Percentiles rank a stretch among this genome's conserved stretches.
Conservation (phyloP, 495 filamentous ascomycete genomes). For the Staphylotrichum longicolle region DNA sequence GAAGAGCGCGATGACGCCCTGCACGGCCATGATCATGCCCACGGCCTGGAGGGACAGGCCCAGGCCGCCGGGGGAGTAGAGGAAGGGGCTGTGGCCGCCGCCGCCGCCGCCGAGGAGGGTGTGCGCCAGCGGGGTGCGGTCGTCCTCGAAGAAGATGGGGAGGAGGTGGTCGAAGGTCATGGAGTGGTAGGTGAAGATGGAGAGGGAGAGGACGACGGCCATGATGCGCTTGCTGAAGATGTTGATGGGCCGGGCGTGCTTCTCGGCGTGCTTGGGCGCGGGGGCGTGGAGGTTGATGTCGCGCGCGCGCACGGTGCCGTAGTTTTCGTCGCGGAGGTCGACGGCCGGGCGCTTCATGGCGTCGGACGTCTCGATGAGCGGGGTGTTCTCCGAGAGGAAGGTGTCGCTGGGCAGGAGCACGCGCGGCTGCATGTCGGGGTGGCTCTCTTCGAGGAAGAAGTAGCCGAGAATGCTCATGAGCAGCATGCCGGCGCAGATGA, state of each 20-base stretch:
- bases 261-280: constrained; percentile 31
- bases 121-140: constrained; percentile 35
- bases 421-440: constrained; percentile 71
- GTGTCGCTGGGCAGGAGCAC: constrained; percentile 52
- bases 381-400: constrained; percentile 60
- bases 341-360: constrained; percentile 66
- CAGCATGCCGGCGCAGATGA: constrained; percentile 71
- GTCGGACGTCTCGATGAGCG: constrained; percentile 68
- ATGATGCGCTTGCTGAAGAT: constrained; percentile 64
- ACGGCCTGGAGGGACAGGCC: constrained; percentile 70
- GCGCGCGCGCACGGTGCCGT: constrained; percentile 71
- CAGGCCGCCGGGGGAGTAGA: constrained; percentile 69
- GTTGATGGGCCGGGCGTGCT: constrained; percentile 34
- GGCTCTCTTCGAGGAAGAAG: constrained; percentile 73
- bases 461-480: constrained; percentile 72
- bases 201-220: constrained; percentile 68
- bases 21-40: constrained; percentile 74
- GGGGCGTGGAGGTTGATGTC: constrained; percentile 20
- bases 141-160: constrained; percentile 81
- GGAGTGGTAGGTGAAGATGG: constrained; percentile 82
- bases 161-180: constrained; percentile 86
- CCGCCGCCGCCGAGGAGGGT: constrained; percentile 27
- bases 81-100: constrained; percentile 26
- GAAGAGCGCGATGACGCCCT: constrained; percentile 75
- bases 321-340: constrained; percentile 70